These are phyloP conservation scores for Botryotinia globosa DNA, from an alignment of 2,329 filamentous ascomycete species.

Conservation along the genomic window DNA sequence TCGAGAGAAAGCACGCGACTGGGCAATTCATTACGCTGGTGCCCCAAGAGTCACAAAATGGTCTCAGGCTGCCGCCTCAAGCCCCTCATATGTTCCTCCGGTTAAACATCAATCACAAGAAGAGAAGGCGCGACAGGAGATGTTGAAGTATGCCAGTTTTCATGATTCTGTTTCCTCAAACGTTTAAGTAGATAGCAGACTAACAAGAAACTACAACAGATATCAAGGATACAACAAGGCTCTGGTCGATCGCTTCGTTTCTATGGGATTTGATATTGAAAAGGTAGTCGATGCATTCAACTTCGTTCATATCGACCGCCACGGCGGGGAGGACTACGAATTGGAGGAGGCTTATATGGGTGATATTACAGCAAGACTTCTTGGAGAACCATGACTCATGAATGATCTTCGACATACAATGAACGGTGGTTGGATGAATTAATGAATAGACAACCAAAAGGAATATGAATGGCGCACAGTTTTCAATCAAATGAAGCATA, in stretches of 20 bases:
- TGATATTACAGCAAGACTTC: constrained; percentile 79
- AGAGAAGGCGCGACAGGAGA: constrained; percentile 32
- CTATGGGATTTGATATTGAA: constrained; percentile 88
- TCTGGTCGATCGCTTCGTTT: constrained; percentile 77
- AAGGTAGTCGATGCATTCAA: constrained; percentile 83
- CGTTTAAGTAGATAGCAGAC: constrained; percentile 15
- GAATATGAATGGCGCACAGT: not conserved
- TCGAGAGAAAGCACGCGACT: constrained; percentile 78
- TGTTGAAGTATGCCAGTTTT: constrained; percentile 25
- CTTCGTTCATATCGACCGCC: constrained; percentile 76
- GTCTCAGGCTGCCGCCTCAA: constrained; percentile 44
- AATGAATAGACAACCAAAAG: not conserved
- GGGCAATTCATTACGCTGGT: constrained; percentile 80
- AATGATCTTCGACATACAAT: constrained; percentile 11
- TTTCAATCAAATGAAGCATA: not conserved
- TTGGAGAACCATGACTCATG: constrained; percentile 61
- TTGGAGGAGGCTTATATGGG: constrained; percentile 89
- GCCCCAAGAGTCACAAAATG: constrained; percentile 59
- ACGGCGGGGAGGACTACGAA: constrained; percentile 75
- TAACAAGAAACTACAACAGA: constrained; percentile 45
- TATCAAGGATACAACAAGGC: constrained; percentile 86
- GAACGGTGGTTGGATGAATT: constrained; percentile 1
- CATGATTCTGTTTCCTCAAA: not conserved
- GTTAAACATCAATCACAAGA: constrained; percentile 32
- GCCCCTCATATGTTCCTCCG: constrained; percentile 37